Evolutionary conservation across 345 rosid species (phyloP).

Genomic region (Lumnitzera littorea): DNA sequence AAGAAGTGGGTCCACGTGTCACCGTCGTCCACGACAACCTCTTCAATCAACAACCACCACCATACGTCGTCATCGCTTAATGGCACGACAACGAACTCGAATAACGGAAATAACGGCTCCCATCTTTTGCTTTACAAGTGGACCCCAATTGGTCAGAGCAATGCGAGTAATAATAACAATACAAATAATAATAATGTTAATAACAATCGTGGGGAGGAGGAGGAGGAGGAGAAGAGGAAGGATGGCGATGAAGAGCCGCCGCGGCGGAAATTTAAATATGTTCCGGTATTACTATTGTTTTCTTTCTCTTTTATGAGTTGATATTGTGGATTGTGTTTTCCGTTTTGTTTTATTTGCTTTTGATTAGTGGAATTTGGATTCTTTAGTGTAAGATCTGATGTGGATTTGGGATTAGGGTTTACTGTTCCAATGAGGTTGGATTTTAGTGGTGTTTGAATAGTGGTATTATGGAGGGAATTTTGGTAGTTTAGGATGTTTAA

Average conservation of each 20-base stretch:
- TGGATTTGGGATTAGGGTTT: too few relatives aligned
- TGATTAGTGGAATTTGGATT: background rate
- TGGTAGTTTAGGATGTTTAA: too few relatives aligned
- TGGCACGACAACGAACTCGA: background rate
- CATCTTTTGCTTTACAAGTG: conserved; percentile 79
- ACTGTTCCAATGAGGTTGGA: too few relatives aligned
- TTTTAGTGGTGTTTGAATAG: too few relatives aligned
- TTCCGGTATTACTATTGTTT: conserved; percentile 46
- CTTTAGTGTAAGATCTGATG: too few relatives aligned
- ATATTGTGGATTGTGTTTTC: background rate
- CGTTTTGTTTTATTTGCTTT: background rate
- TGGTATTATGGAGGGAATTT: too few relatives aligned
- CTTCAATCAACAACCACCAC: conserved; percentile 20
- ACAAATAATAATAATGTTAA: conserved; percentile 9
- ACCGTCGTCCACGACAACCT: conserved; percentile 36
- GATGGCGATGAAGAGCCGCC: conserved; percentile 52
- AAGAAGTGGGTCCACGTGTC: conserved; percentile 90
- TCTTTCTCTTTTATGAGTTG: conserved; percentile 1
- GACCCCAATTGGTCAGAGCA: conserved; percentile 61
- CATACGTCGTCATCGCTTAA: conserved; percentile 8
- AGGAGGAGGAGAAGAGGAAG: conserved; percentile 26
- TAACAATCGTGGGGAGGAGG: conserved; percentile 21
- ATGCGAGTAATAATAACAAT: conserved; percentile 15
- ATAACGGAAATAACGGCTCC: conserved; percentile 53
- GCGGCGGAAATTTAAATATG: conserved; percentile 73